phyloP scores from a whole-genome alignment of 2,329 filamentous ascomycete genomes.

The Arthrobotrys conoides region DNA sequence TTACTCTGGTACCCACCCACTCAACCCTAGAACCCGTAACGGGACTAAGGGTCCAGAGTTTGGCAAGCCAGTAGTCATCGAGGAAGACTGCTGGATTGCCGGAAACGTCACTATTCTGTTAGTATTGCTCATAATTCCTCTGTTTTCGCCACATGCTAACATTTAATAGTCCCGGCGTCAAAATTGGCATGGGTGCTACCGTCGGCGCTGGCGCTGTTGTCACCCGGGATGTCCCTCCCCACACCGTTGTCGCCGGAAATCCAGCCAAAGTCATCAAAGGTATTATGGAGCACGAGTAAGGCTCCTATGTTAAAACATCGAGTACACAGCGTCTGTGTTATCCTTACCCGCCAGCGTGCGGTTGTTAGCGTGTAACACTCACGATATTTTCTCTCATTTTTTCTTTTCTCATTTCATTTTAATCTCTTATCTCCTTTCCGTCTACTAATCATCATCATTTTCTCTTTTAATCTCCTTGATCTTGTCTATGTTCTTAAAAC shows the following conservation, averaged over 20 bases:
- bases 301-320: neutral
- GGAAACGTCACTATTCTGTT: conserved; percentile 74
- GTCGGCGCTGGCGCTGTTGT: conserved; percentile 73
- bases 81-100: conserved; percentile 78
- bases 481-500: conserved; percentile 45
- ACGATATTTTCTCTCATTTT: conserved; percentile 12
- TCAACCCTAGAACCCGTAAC: conserved; percentile 80
- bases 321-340: conserved; percentile 2
- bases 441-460: conserved; percentile 2
- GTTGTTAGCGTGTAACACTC: conserved; percentile 11
- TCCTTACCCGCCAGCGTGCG: conserved; percentile 9
- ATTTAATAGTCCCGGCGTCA: conserved; percentile 68
- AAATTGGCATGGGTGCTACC: conserved; percentile 71
- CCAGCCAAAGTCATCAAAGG: conserved; percentile 67
- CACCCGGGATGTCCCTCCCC: conserved; percentile 70
- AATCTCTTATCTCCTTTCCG: conserved; percentile 25
- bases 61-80: conserved; percentile 81
- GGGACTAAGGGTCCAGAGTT: conserved; percentile 80
- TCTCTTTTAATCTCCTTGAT: conserved; percentile 5
- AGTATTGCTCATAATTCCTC: conserved; percentile 27
- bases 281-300: conserved; percentile 61
- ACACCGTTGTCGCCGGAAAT: conserved; percentile 70
- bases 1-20: conserved; percentile 80
- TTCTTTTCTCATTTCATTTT: conserved; percentile 13
- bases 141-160: neutral